Conservation (phyloP, 225 moss, liverwort and hornwort species). For the Asterella californica region DNA sequence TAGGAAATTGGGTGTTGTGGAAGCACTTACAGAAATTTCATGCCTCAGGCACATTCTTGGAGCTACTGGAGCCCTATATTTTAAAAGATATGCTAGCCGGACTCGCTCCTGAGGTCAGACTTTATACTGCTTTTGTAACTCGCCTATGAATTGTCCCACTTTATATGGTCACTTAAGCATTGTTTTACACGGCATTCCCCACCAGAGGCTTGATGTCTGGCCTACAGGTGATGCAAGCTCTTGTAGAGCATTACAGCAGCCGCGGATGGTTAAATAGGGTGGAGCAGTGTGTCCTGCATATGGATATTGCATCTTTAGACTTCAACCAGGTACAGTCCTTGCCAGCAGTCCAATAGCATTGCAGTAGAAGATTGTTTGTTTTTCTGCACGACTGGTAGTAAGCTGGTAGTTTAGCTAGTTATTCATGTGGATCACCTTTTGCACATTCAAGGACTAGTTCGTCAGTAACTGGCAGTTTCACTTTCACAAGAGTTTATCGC, state of each 20-base stretch:
- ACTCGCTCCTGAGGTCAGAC: constrained; percentile 86
- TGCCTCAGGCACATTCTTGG: constrained; percentile 81
- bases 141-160: neutral
- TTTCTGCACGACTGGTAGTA: neutral
- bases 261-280: constrained; percentile 97
- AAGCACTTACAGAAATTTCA: neutral
- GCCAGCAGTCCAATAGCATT: neutral
- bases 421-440: constrained; percentile 1
- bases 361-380: neutral
- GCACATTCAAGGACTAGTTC: neutral
- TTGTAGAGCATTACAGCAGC: constrained; percentile 94
- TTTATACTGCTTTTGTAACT: neutral
- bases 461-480: neutral
- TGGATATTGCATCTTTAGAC: constrained; percentile 97
- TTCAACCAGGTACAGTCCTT: constrained; percentile 74
- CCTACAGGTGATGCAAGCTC: constrained; percentile 96
- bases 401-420: neutral
- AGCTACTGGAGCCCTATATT: constrained; percentile 96
- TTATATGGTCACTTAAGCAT: neutral
- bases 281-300: constrained; percentile 96
- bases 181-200: neutral
- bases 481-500: neutral
- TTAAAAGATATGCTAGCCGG: constrained; percentile 90
- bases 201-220: neutral
- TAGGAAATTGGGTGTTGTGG: neutral